Evolutionary conservation across 495 filamentous ascomycete species (phyloP).

Genomic region (Penicillium egyptiacum): DNA sequence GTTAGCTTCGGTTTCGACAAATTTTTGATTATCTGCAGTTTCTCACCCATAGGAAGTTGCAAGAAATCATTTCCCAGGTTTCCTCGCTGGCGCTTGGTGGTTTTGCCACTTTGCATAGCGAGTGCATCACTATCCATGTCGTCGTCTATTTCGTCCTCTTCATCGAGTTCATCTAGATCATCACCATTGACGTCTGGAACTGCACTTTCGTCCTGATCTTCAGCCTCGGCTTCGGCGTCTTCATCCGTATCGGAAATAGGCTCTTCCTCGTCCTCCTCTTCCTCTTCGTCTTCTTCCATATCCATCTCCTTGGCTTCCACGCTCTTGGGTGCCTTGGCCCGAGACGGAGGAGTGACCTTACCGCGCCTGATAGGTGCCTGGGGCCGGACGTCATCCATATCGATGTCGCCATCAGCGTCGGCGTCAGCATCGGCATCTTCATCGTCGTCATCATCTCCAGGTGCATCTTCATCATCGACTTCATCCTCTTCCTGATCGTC

Average conservation of each 20-base stretch:
- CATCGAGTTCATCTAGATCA: slow-evolving; percentile 51
- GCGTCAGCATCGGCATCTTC: slow-evolving; percentile 55
- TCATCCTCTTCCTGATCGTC: slow-evolving; percentile 63
- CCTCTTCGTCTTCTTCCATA: slow-evolving; percentile 48
- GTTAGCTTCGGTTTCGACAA: slow-evolving; percentile 15
- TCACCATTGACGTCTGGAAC: slow-evolving; percentile 39
- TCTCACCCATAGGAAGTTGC: slow-evolving; percentile 79
- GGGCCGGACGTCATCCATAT: slow-evolving; percentile 55
- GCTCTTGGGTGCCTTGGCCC: slow-evolving; percentile 43
- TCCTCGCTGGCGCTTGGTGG: slow-evolving; percentile 86
- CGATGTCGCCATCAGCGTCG: slow-evolving; percentile 52
- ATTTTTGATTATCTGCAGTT: not conserved
- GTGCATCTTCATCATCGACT: slow-evolving; percentile 57
- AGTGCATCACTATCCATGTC: slow-evolving; percentile 66
- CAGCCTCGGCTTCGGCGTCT: slow-evolving; percentile 52
- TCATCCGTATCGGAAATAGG: slow-evolving; percentile 48
- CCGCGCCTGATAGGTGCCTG: slow-evolving; percentile 40
- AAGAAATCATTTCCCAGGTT: slow-evolving; percentile 68
- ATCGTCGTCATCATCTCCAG: slow-evolving; percentile 57
- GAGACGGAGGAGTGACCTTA: slow-evolving; percentile 32
- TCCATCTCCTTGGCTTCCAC: slow-evolving; percentile 64
- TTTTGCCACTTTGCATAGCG: slow-evolving; percentile 67
- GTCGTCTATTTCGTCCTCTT: slow-evolving; percentile 59
- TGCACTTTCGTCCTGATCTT: slow-evolving; percentile 50
- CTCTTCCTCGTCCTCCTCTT: slow-evolving; percentile 57